These are phyloP conservation scores for Diaporthe caulivora DNA, from an alignment of 2,329 filamentous ascomycete genomes.

Conservation along the genomic window DNA sequence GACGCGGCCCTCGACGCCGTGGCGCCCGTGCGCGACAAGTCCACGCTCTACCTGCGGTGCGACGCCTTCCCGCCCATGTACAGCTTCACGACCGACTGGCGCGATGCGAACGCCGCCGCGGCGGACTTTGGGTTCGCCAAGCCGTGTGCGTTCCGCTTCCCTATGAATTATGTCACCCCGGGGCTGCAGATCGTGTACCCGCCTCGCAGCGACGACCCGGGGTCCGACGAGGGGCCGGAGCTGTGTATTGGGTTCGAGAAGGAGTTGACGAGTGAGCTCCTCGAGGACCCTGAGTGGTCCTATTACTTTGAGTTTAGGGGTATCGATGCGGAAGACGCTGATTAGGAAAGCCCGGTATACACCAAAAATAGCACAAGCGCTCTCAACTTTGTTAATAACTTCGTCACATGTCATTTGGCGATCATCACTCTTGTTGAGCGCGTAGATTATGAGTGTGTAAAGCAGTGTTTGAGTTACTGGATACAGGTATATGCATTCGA, in stretches of 20 bases:
- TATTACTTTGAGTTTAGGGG: constrained; percentile 55
- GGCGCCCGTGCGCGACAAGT: constrained; percentile 53
- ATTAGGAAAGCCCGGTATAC: background rate
- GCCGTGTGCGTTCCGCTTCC: constrained; percentile 49
- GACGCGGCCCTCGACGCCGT: constrained; percentile 46
- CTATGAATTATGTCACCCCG: constrained; percentile 47
- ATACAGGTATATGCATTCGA: too few species aligned
- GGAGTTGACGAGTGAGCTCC: constrained; percentile 46
- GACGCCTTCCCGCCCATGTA: constrained; percentile 52
- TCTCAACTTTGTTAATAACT: too few species aligned
- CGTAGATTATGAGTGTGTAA: background rate
- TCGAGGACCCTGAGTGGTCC: constrained; percentile 51
- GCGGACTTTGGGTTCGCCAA: constrained; percentile 53
- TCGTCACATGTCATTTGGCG: too few species aligned
- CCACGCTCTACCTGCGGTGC: constrained; percentile 48
- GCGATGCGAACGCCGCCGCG: constrained; percentile 46
- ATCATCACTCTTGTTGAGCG: too few species aligned
- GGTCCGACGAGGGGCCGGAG: constrained; percentile 52
- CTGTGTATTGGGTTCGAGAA: constrained; percentile 52
- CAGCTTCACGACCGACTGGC: constrained; percentile 51
- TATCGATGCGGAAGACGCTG: constrained; percentile 40
- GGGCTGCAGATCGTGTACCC: constrained; percentile 49
- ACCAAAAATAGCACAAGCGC: background rate
- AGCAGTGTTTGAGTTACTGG: background rate
- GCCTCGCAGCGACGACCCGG: constrained; percentile 41